Base-by-base conservation (phyloP, 257 asterid species). In the Solanum sejunctum region DNA sequence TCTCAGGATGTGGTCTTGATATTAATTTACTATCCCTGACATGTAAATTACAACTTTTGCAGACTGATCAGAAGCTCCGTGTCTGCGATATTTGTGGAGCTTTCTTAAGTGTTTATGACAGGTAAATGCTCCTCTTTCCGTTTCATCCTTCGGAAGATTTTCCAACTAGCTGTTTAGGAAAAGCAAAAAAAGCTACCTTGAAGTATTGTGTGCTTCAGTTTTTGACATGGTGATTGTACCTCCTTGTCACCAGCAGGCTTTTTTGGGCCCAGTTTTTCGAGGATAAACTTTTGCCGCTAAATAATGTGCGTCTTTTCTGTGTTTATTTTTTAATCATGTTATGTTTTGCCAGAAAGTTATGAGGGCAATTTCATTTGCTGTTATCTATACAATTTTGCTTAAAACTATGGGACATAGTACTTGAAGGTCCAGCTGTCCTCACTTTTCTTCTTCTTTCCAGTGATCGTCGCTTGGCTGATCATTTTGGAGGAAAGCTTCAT, bases 401-500 rank as follows among this genome's bases (percentile, higher is more conserved):
- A 47, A 54, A 10, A 6, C 51, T 21, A 28, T 41, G 51, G 55
- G 47, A 11, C 28, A 41, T 73, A 5, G 64, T 52, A 52, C 83
- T 78, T 23, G 41, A 52, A 28, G 23, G 52, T 78, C 49, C 6
- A 12, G 64, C 23, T 52, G 17, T 60, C 15, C 58, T 69, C 72
- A 78, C 43, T 83, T 69, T 5, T 83, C 91, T 83, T 83, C 91
- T 83, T 83, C 61, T 49, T 92, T 91, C 84, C 99, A 96, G 99
- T 91, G 99, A 96, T 87, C 99, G 99, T 32, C 98, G 99, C 86
- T 93, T 96, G 92, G 96, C 99, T 78, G 98, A 96, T 92, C 99
- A 96, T 93, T 96, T 96, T 91, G 99, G 99, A 85, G 98, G 99
- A 85, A 96, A 96, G 93, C 99, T 96, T 88, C 99, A 96, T 91